A percentile compares a stretch with the other conserved stretches of the same genome.
Conservation (phyloP, 768 basidiomycete species). For the Stropharia rugosoannulata region DNA sequence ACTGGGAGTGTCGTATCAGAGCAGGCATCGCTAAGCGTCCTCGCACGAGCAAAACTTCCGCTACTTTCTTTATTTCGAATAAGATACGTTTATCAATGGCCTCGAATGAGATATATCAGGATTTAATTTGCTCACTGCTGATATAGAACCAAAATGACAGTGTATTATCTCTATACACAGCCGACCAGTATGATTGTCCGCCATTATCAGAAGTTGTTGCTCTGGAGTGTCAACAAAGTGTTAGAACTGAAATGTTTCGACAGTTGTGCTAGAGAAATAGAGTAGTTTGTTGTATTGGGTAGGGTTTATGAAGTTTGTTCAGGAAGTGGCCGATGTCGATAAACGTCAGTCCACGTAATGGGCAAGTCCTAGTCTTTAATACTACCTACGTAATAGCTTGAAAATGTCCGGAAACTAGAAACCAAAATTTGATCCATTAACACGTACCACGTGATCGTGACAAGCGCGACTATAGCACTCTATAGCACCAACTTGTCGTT, state of each 20-base stretch:
- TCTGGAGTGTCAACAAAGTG: background rate
- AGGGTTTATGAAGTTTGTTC: background rate
- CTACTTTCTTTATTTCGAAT: slow-evolving; percentile 55
- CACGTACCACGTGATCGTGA: slow-evolving; percentile 22
- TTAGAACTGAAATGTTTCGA: too few relatives aligned
- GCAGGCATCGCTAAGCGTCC: slow-evolving; percentile 78
- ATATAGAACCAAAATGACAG: slow-evolving; percentile 64
- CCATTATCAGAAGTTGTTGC: slow-evolving; percentile 40
- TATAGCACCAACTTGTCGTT: background rate
- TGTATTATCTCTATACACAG: slow-evolving; percentile 63
- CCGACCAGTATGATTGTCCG: slow-evolving; percentile 58
- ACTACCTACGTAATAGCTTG: background rate
- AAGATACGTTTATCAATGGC: slow-evolving; percentile 1
- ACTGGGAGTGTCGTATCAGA: slow-evolving; percentile 63
- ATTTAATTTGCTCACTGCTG: slow-evolving; percentile 47
- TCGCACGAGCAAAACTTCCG: slow-evolving; percentile 69
- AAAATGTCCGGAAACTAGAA: too few relatives aligned
- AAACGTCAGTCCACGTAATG: too few relatives aligned
- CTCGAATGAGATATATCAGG: background rate
- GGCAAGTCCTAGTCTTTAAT: background rate
- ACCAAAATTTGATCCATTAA: background rate
- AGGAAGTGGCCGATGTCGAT: background rate
- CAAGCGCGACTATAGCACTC: background rate
- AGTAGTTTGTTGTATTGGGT: too few relatives aligned
- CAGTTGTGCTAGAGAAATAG: too few relatives aligned